phyloP scores from a whole-genome alignment of 2,329 filamentous ascomycete species.

The Monosporascus ibericus region DNA sequence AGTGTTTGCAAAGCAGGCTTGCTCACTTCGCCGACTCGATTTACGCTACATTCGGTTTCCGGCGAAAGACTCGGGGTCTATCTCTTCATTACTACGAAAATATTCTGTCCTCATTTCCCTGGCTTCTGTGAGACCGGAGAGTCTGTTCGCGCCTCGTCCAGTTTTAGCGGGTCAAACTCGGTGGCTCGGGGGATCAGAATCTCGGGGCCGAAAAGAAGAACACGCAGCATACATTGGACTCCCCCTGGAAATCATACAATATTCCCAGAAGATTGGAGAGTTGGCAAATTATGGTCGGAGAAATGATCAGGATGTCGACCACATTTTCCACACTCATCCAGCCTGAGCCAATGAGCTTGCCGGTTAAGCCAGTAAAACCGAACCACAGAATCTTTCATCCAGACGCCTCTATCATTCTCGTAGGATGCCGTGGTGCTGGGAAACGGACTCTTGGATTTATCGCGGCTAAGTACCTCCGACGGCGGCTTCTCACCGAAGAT shows the following conservation, averaged over 20 bases:
- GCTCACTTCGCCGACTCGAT: no score
- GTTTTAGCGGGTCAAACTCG: background rate
- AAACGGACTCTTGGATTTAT: conserved; percentile 70
- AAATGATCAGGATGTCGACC: conserved; percentile 13
- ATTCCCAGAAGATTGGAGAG: no score
- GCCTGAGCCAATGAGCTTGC: conserved; percentile 5
- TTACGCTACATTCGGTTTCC: no score
- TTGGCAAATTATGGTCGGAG: background rate
- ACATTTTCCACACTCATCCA: conserved; percentile 10
- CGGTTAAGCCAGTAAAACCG: conserved; percentile 11
- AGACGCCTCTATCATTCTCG: conserved; percentile 63
- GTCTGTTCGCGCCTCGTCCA: no score
- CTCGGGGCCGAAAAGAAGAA: background rate
- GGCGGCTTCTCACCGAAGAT: conserved; percentile 63
- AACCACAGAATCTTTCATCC: conserved; percentile 42
- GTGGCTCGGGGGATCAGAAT: background rate
- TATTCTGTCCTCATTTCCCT: no score
- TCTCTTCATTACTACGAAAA: no score
- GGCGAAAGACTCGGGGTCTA: no score
- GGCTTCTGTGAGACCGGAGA: no score
- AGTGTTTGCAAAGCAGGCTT: background rate
- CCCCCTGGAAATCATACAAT: background rate
- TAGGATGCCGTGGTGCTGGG: conserved; percentile 65
- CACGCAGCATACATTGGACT: background rate
- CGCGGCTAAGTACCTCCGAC: conserved; percentile 59